Evolutionary conservation across 1,284 basidiomycete species (phyloP).

Genomic region (Moesziomyces sp.): DNA sequence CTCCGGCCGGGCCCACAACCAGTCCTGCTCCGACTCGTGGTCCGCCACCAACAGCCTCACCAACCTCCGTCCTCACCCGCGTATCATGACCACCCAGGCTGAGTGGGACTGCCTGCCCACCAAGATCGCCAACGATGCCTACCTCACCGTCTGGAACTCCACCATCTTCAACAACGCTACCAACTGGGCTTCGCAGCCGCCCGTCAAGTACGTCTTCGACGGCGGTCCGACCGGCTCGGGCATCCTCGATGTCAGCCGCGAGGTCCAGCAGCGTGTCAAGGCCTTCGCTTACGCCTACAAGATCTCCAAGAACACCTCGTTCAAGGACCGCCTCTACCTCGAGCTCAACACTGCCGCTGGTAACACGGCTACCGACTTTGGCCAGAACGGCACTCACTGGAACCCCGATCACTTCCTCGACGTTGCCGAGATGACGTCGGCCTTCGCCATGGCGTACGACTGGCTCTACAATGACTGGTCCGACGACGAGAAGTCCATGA

Average conservation of each 20-base stretch:
- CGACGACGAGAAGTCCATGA: conserved; percentile 76
- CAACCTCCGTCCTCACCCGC: conserved; percentile 81
- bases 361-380: conserved; percentile 70
- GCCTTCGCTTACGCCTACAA: conserved; percentile 90
- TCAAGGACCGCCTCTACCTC: conserved; percentile 83
- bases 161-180: conserved; percentile 91
- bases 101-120: conserved; percentile 86
- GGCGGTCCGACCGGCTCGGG: conserved; percentile 76
- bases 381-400: conserved; percentile 75
- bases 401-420: conserved; percentile 94
- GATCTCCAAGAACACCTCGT: conserved; percentile 89
- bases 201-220: conserved; percentile 81
- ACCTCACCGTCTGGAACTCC: conserved; percentile 87
- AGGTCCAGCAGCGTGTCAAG: conserved; percentile 90
- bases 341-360: conserved; percentile 74
- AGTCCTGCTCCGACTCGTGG: conserved; percentile 59
- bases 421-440: conserved; percentile 80
- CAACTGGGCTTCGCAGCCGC: conserved; percentile 72
- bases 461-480: conserved; percentile 89
- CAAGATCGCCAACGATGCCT: conserved; percentile 84
- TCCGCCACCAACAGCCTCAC: conserved; percentile 75
- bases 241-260: conserved; percentile 89
- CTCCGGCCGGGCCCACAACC: conserved; percentile 25
- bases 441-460: conserved; percentile 84
- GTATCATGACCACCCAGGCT: conserved; percentile 88